Evolutionary conservation across 352 stramenopile species (phyloP), one percentile per base, ranked within the genome.

Genomic region (Globisporangium polare): DNA sequence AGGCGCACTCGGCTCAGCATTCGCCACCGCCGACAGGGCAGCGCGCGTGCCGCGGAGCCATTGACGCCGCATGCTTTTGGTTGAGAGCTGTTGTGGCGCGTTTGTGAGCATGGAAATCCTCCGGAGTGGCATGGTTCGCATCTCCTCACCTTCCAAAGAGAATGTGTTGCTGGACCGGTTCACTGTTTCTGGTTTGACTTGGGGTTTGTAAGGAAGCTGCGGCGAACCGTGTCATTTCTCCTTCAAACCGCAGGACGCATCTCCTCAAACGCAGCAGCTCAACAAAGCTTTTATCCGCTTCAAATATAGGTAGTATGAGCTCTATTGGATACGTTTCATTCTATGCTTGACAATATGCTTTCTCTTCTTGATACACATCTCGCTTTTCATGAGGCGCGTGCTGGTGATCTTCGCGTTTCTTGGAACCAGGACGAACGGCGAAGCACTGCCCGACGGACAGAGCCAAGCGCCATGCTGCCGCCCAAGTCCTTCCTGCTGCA

Each of bases 401-500:
- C 13, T 31, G 24, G 27, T 41, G 37, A 60, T 51, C 22, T 27
- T 59, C 18, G 39, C 39, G 37, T 60, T 60, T 60, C 53, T 60
- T 60, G 56, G 56, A 62, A 62, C n/a, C 22, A 7, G 29, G 43
- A 35, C 31, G 15, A 18, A 5, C 27, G 20, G 26, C 20, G 26
- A 22, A 49, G 57, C 18, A 53, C 43, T n/a, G 29, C 52, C 55
- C 22, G 35, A 33, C 24, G 55, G 35, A 53, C 37, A 35, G 51
- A 56, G n/a, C 29, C 22, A 39, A 12, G 18, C 45, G 24, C 17
- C 20, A 89, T 89, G 83, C 64, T 89, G 65, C 66, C 77, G 66
- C 79, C 79, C 47, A 77, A 65, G 76, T 89, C 80, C 17, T 92
- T 81, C 64, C 68, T 90, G 64, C 63, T 90, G 79, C 70, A 89